Conservation (phyloP, 257 asterid genomes). For the Mentha longifolia region DNA sequence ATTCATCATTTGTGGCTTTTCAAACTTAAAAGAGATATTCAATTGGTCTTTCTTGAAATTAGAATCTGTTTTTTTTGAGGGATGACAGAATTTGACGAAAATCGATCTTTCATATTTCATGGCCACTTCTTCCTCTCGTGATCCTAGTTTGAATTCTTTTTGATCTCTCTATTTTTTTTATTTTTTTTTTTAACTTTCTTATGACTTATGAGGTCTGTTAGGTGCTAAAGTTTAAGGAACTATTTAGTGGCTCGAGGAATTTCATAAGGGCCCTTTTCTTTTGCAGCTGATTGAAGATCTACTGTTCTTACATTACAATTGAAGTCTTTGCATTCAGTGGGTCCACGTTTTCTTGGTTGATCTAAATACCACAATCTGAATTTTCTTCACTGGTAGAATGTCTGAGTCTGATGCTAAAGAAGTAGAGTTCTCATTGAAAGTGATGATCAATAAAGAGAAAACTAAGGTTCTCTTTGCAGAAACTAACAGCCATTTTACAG, state of each 20-base stretch:
- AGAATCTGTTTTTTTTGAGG: neutral
- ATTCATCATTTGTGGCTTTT: neutral
- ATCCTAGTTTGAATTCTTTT: too few species aligned
- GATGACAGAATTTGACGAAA: too few species aligned
- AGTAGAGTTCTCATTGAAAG: neutral
- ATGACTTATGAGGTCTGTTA: too few species aligned
- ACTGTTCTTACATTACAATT: neutral
- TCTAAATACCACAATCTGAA: neutral
- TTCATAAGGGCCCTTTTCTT: too few species aligned
- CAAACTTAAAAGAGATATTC: neutral
- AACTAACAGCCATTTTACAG: constrained; percentile 21
- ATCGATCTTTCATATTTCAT: neutral
- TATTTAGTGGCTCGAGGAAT: too few species aligned
- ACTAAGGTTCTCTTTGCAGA: constrained; percentile 33
- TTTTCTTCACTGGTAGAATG: neutral
- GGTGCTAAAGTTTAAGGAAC: too few species aligned
- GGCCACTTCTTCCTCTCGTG: too few species aligned
- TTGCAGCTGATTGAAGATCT: too few species aligned
- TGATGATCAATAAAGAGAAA: constrained; percentile 26
- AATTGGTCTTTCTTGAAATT: neutral
- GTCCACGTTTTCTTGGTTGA: too few species aligned
- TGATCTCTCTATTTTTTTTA: too few species aligned
- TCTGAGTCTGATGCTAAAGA: neutral
- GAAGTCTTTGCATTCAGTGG: too few species aligned
- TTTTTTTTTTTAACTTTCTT: too few species aligned